Percentiles rank a stretch among this genome's conserved stretches.
Conservation (phyloP, 2,329 filamentous ascomycete species). For the Teratosphaeria epicoccoides region DNA sequence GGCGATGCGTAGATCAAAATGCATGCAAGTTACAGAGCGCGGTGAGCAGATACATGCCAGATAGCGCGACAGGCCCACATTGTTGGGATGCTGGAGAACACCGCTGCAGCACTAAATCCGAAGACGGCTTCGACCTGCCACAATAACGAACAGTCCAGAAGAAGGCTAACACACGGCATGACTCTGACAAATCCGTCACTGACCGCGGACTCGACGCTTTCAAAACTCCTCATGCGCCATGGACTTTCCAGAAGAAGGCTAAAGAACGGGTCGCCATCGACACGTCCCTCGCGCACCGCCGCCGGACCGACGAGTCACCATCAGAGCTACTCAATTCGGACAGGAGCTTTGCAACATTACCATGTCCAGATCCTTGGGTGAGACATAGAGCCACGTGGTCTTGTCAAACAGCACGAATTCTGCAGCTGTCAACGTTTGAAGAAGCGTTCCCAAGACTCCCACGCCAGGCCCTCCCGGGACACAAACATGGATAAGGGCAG, state of each 20-base stretch:
- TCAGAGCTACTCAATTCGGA: no score
- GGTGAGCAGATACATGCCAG: neutral
- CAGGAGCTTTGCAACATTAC: neutral
- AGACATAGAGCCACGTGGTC: neutral
- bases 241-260: neutral
- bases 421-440: neutral
- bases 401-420: neutral
- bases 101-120: no score
- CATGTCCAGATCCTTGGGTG: neutral
- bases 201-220: neutral
- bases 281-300: no score
- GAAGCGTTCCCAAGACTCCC: neutral
- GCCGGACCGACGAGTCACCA: no score
- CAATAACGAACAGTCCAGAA: neutral
- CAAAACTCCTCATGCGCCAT: neutral
- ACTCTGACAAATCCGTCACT: no score
- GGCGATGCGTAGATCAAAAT: neutral
- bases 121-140: no score
- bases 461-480: no score
- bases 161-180: no score
- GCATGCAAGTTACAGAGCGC: neutral
- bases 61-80: neutral
- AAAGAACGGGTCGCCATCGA: no score
- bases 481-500: no score
- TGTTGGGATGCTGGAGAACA: neutral